phyloP scores from a whole-genome alignment of 352 stramenopile species.

The Globisporangium perplexum region DNA sequence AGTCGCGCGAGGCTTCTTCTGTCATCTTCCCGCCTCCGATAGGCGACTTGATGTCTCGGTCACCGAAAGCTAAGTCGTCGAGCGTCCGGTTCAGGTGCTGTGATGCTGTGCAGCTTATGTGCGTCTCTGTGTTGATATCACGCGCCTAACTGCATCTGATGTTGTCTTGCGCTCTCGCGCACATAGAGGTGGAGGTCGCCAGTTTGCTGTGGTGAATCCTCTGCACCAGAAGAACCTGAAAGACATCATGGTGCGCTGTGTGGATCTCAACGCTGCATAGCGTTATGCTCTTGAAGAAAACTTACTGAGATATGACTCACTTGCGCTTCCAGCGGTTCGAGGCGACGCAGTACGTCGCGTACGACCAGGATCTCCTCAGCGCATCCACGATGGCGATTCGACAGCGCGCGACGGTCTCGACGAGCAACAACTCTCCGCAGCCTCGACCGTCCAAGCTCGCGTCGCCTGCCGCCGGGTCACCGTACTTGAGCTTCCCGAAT shows the following conservation, averaged over 20 bases:
- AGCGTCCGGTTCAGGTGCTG: constrained; percentile 42
- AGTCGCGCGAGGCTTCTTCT: constrained; percentile 11
- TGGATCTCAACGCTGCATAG: no score
- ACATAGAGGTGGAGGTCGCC: constrained; percentile 41
- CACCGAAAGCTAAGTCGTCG: constrained; percentile 37
- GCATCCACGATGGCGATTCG: constrained; percentile 49
- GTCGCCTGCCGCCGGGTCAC: constrained; percentile 9
- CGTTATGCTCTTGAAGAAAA: neutral
- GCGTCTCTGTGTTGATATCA: neutral
- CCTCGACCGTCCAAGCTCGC: constrained; percentile 5
- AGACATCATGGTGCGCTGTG: constrained; percentile 31
- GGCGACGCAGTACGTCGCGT: constrained; percentile 24
- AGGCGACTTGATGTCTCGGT: constrained; percentile 26
- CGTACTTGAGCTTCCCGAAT: constrained; percentile 37
- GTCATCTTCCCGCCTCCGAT: constrained; percentile 36
- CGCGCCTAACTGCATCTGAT: neutral
- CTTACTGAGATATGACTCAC: constrained; percentile 1
- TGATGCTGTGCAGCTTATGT: neutral
- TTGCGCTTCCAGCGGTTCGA: constrained; percentile 21
- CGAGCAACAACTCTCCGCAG: constrained; percentile 1
- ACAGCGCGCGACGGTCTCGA: constrained; percentile 24
- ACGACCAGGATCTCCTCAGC: constrained; percentile 53
- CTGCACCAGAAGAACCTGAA: constrained; percentile 14
- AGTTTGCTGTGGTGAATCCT: constrained; percentile 44
- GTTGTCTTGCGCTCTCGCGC: neutral